These are phyloP conservation scores for Penicillium rolfsii DNA, from an alignment of 2,329 filamentous ascomycete species.

Conservation along the genomic window DNA sequence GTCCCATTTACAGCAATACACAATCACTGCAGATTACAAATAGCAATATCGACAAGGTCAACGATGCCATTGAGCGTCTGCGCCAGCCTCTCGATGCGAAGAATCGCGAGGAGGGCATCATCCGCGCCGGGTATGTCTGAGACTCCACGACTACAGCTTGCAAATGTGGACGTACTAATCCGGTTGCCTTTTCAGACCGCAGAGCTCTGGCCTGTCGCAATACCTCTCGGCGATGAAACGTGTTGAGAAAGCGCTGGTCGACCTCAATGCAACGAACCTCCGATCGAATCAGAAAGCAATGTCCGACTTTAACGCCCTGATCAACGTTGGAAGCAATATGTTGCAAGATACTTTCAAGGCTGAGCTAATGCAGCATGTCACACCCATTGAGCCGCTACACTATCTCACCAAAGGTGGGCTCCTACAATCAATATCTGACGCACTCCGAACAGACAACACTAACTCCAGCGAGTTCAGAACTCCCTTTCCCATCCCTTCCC, in stretches of 20 bases:
- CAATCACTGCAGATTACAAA: constrained; percentile 85
- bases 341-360: constrained; percentile 83
- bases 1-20: constrained; percentile 90
- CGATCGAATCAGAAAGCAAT: constrained; percentile 90
- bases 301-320: constrained; percentile 73
- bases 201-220: constrained; percentile 76
- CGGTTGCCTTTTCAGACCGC: constrained; percentile 57
- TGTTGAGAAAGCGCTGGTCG: constrained; percentile 77
- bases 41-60: constrained; percentile 83
- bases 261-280: constrained; percentile 88
- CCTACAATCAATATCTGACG: not conserved
- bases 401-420: constrained; percentile 81
- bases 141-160: not conserved
- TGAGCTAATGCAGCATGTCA: constrained; percentile 75
- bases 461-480: constrained; percentile 44
- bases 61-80: constrained; percentile 83
- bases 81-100: constrained; percentile 91
- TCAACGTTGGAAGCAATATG: constrained; percentile 78
- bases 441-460: constrained; percentile 3
- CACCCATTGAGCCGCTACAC: constrained; percentile 83
- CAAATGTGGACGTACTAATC: constrained; percentile 4
- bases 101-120: constrained; percentile 87
- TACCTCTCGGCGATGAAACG: constrained; percentile 91
- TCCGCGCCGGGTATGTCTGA: constrained; percentile 69
- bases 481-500: constrained; percentile 78